A percentile compares a stretch with the other conserved stretches of the same genome.
Evolutionary conservation across 768 basidiomycete genomes (phyloP).

Genomic region (Hypsizygus marmoreus): DNA sequence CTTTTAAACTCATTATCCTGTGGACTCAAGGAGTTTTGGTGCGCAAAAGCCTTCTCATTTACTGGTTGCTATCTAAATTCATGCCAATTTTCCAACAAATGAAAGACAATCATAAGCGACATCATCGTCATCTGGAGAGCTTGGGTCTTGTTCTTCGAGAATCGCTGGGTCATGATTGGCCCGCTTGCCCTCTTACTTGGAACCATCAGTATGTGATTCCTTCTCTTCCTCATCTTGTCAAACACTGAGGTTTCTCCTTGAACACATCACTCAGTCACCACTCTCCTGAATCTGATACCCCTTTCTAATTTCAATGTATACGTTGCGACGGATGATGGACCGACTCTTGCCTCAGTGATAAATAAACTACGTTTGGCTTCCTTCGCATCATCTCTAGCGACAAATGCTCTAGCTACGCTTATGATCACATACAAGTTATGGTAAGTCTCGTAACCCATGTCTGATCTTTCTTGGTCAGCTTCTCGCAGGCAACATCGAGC

Average conservation of each 20-base stretch:
- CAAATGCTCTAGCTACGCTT: background rate
- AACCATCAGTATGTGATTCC: slow-evolving; percentile 3
- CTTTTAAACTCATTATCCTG: background rate
- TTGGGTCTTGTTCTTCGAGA: slow-evolving; percentile 8
- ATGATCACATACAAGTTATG: slow-evolving; percentile 3
- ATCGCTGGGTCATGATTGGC: slow-evolving; percentile 7
- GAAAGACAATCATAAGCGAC: slow-evolving; percentile 12
- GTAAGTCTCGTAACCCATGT: background rate
- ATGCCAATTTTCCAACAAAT: no score
- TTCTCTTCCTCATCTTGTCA: background rate
- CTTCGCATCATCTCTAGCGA: slow-evolving; percentile 8
- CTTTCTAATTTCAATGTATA: slow-evolving; percentile 1
- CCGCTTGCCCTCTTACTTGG: slow-evolving; percentile 9
- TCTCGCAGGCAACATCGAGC: no score
- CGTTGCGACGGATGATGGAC: background rate
- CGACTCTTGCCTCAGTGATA: background rate
- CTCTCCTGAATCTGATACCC: slow-evolving; percentile 7
- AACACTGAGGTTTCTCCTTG: background rate
- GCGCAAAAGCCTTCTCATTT: background rate
- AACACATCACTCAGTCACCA: background rate
- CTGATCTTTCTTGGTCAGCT: background rate
- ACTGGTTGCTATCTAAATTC: no score
- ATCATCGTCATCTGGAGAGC: slow-evolving; percentile 12
- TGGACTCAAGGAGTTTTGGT: slow-evolving; percentile 1
- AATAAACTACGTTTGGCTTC: slow-evolving; percentile 1